A percentile compares a stretch with the other conserved stretches of the same genome.
Evolutionary conservation across 1,139 yeast genomes (phyloP).

Genomic region (Zygosaccharomyces sapae): DNA sequence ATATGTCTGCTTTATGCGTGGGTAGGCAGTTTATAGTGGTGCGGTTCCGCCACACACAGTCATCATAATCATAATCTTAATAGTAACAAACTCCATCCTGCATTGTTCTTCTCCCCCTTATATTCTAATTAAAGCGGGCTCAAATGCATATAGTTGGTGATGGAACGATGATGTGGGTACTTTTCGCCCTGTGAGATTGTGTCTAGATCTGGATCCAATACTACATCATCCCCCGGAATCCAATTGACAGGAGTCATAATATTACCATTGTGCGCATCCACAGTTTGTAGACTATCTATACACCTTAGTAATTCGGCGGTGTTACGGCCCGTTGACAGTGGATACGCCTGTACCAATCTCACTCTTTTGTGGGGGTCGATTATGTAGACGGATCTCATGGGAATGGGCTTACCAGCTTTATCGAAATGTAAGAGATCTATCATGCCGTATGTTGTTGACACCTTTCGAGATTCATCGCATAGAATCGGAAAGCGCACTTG

Average conservation of each 20-base stretch:
- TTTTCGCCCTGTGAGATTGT: slow-evolving; percentile 63
- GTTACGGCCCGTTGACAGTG: slow-evolving; percentile 84
- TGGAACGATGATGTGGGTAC: slow-evolving; percentile 70
- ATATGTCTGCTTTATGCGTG: too few relatives aligned
- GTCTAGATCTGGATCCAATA: slow-evolving; percentile 58
- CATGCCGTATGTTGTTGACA: slow-evolving; percentile 72
- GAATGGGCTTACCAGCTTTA: slow-evolving; percentile 56
- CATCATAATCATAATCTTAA: too few relatives aligned
- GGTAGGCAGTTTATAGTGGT: too few relatives aligned
- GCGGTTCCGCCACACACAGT: too few relatives aligned
- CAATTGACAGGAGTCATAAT: slow-evolving; percentile 83
- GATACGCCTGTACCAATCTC: slow-evolving; percentile 70
- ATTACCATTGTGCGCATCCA: slow-evolving; percentile 54
- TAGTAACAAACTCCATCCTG: too few relatives aligned
- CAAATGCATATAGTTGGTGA: slow-evolving; percentile 73
- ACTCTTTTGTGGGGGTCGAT: slow-evolving; percentile 76
- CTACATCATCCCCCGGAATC: slow-evolving; percentile 83
- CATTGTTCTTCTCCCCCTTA: too few relatives aligned
- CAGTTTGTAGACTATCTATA: slow-evolving; percentile 72
- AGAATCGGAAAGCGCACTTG: slow-evolving; percentile 69
- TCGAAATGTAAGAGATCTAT: slow-evolving; percentile 64
- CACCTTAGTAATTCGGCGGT: slow-evolving; percentile 83
- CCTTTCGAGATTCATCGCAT: slow-evolving; percentile 69
- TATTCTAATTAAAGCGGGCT: slow-evolving; percentile 39
- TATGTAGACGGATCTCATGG: slow-evolving; percentile 78